A percentile compares a stretch with the other conserved stretches of the same genome.
phyloP scores from a whole-genome alignment of 1,139 yeast species.

The Geotrichum bryndzae region DNA sequence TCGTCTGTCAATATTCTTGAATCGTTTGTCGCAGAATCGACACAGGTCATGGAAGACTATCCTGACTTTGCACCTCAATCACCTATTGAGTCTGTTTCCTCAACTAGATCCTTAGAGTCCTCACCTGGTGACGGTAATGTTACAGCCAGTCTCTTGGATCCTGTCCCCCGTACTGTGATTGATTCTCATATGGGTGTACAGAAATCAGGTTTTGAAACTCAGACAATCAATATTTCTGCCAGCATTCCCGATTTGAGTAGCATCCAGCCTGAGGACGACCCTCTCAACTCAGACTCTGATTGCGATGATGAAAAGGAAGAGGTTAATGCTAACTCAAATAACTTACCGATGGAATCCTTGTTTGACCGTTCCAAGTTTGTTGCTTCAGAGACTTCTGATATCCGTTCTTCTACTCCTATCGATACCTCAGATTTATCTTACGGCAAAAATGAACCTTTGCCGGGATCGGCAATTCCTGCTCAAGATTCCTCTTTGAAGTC shows the following conservation, averaged over 20 bases:
- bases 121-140: neutral
- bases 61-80: neutral
- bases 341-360: neutral
- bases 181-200: neutral
- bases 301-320: neutral
- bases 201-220: neutral
- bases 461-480: neutral
- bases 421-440: neutral
- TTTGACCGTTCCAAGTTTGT: neutral
- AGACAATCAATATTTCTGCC: neutral
- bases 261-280: neutral
- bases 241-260: neutral
- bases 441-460: neutral
- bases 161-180: neutral
- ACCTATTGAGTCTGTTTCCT: neutral
- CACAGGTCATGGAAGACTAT: neutral
- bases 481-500: neutral
- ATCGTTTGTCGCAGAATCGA: neutral
- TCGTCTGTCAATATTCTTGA: neutral
- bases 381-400: neutral
- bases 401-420: conserved; percentile 2
- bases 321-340: neutral
- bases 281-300: neutral
- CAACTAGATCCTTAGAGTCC: neutral
- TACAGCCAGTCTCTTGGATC: neutral